A percentile compares a stretch with the other conserved stretches of the same genome.
Evolutionary conservation across 2,329 filamentous ascomycete genomes (phyloP).

Genomic region (Acephala macrosclerotiorum): DNA sequence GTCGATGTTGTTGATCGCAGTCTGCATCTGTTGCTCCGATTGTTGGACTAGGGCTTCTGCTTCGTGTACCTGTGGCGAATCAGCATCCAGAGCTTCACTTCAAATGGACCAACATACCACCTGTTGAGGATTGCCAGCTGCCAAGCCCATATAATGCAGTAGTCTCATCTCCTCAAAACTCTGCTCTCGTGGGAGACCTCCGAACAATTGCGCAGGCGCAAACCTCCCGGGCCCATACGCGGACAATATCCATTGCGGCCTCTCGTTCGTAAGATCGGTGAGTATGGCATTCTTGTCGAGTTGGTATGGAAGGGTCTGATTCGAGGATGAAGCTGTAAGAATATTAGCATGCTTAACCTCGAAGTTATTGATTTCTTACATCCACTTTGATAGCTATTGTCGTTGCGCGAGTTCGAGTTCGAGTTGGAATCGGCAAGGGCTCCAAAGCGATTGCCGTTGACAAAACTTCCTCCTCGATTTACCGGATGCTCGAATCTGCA

Average conservation of each 20-base stretch:
- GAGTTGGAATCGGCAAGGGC: slow-evolving; percentile 35
- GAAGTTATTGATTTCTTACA: slow-evolving; percentile 7
- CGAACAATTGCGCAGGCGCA: slow-evolving; percentile 83
- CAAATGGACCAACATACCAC: slow-evolving; percentile 38
- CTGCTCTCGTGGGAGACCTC: slow-evolving; percentile 79
- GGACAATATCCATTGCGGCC: slow-evolving; percentile 86
- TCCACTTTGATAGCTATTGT: slow-evolving; percentile 34
- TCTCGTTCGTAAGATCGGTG: slow-evolving; percentile 72
- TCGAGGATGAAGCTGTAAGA: slow-evolving; percentile 10
- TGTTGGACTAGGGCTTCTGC: slow-evolving; percentile 68
- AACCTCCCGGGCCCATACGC: slow-evolving; percentile 81
- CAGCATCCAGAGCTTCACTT: slow-evolving; percentile 6
- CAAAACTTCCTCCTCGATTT: slow-evolving; percentile 41
- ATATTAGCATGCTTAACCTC: slow-evolving; percentile 19
- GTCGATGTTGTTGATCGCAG: slow-evolving; percentile 71
- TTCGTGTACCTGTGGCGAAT: slow-evolving; percentile 60
- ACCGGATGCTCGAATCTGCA: slow-evolving; percentile 68
- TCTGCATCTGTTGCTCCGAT: slow-evolving; percentile 75
- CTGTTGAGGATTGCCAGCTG: slow-evolving; percentile 65
- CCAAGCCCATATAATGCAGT: slow-evolving; percentile 74
- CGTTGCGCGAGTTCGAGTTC: slow-evolving; percentile 27
- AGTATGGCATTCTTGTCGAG: slow-evolving; percentile 60
- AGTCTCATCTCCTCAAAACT: slow-evolving; percentile 88
- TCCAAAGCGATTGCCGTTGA: slow-evolving; percentile 45
- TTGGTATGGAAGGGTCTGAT: slow-evolving; percentile 34